phyloP scores from a whole-genome alignment of 202 grass and related monocot species.

The Setaria viridis region DNA sequence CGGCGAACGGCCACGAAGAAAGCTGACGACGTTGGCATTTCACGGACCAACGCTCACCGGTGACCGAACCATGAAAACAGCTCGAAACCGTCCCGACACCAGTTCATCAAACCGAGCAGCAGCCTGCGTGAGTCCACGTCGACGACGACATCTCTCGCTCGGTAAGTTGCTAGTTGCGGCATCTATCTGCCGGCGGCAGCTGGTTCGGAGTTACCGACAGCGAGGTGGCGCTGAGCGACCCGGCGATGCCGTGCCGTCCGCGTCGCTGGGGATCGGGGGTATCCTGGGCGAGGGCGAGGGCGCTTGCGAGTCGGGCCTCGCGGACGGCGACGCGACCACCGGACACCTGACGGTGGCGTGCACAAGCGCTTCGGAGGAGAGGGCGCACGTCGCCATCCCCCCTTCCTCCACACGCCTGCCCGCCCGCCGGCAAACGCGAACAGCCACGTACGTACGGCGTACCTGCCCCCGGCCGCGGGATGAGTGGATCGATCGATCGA shows the following conservation, averaged over 20 bases:
- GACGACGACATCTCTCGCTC: neutral
- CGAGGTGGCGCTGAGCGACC: constrained; percentile 1
- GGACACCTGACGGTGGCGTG: constrained; percentile 42
- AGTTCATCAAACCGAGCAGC: too few species aligned
- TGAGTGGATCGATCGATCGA: neutral
- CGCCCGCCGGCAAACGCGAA: neutral
- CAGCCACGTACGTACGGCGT: neutral
- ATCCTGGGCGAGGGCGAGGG: constrained; percentile 51
- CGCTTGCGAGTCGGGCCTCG: constrained; percentile 31
- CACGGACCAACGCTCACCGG: neutral
- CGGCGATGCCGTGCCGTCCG: constrained; percentile 38
- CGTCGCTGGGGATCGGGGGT: constrained; percentile 39
- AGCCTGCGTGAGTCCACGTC: neutral
- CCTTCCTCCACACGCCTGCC: neutral
- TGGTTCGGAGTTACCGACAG: constrained; percentile 24
- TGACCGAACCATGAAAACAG: neutral
- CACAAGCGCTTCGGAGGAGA: neutral
- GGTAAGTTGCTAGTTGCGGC: neutral
- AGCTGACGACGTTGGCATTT: neutral
- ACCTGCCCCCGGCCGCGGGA: neutral
- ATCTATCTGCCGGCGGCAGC: neutral
- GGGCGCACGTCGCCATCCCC: constrained; percentile 38
- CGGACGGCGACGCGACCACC: constrained; percentile 42
- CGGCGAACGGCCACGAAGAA: neutral
- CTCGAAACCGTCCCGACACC: neutral